Evolutionary conservation across 805 yeast genomes (phyloP).

Genomic region (Zygoascus tannicola): DNA sequence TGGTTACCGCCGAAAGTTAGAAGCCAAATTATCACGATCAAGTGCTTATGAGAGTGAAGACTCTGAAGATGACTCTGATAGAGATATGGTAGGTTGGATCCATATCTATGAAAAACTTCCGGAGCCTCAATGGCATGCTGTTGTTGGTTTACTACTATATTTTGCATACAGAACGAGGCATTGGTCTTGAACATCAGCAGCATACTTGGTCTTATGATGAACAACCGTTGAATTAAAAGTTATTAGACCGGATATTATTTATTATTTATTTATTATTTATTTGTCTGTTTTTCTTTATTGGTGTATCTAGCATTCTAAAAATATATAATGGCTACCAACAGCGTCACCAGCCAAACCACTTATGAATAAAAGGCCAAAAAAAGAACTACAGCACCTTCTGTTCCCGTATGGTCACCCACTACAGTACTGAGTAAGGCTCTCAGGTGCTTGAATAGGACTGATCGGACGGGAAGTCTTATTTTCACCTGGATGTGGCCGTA

Average conservation of each 20-base stretch:
- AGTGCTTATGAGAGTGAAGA: constrained; percentile 5
- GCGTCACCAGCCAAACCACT: too few species aligned
- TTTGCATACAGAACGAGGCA: constrained; percentile 6
- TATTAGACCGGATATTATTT: too few species aligned
- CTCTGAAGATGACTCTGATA: constrained; percentile 15
- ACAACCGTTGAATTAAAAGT: too few species aligned
- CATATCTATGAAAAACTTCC: constrained; percentile 10
- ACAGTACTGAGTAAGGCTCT: constrained; percentile 49
- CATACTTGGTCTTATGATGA: too few species aligned
- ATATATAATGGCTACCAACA: too few species aligned
- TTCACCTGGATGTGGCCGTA: constrained; percentile 52
- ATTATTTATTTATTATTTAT: too few species aligned
- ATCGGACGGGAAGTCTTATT: constrained; percentile 55
- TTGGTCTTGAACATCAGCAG: neutral
- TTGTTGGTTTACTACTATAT: constrained; percentile 11
- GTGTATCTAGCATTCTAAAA: too few species aligned
- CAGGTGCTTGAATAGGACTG: constrained; percentile 49
- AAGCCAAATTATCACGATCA: constrained; percentile 7
- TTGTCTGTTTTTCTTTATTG: too few species aligned
- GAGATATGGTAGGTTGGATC: constrained; percentile 19
- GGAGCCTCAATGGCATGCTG: constrained; percentile 7
- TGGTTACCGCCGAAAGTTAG: constrained; percentile 5
- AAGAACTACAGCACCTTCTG: constrained; percentile 45
- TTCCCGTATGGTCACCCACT: constrained; percentile 51
- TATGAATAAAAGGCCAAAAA: constrained; percentile 20